These are phyloP conservation scores for Lanmaoa rubissima DNA, from an alignment of 768 basidiomycete genomes.

Conservation along the genomic window DNA sequence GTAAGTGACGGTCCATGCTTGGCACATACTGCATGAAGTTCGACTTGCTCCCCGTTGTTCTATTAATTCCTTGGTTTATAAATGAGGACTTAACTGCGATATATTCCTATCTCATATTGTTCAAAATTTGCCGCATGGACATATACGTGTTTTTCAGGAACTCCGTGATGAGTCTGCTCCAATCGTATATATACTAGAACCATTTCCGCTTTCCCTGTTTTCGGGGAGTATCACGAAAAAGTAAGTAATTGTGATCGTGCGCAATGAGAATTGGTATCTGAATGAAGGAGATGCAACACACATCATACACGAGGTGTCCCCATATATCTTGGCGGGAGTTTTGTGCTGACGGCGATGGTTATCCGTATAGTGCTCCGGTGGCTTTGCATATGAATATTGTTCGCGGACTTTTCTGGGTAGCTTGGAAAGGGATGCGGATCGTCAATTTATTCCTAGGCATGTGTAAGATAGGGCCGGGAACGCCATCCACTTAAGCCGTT, in stretches of 20 bases:
- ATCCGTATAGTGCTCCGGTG: background rate
- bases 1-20: background rate
- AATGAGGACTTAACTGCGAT: background rate
- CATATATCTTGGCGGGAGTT: background rate
- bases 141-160: background rate
- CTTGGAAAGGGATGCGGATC: slow-evolving; percentile 13
- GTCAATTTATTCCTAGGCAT: slow-evolving; percentile 4
- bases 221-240: background rate
- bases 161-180: background rate
- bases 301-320: background rate
- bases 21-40: background rate
- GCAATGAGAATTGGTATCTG: background rate
- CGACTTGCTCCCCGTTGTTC: background rate
- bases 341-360: background rate
- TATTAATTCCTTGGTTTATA: background rate
- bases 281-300: background rate
- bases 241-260: background rate
- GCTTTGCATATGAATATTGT: background rate
- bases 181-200: background rate
- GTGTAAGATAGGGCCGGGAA: too few species aligned
- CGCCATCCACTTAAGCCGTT: too few species aligned
- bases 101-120: background rate
- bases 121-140: background rate
- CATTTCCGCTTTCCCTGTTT: background rate
- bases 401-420: slow-evolving; percentile 7